Percentiles rank a stretch among this genome's conserved stretches.
phyloP scores from a whole-genome alignment of 139 green algal genomes.

The Chlamydomonas incerta region DNA sequence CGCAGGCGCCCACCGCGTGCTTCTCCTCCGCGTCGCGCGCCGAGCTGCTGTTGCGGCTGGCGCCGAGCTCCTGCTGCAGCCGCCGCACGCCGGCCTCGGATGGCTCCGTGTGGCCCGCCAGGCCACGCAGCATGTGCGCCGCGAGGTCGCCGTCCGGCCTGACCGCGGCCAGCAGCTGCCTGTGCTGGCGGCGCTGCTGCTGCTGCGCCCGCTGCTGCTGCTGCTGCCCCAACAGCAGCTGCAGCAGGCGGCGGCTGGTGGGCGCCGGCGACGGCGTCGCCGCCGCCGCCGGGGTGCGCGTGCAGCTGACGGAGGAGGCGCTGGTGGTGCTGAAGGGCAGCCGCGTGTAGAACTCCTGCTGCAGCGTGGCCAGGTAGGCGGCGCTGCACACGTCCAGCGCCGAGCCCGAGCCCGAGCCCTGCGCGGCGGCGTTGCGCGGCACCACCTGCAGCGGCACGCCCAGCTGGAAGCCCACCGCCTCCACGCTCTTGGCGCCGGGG shows the following conservation, averaged over 20 bases:
- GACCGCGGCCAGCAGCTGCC: too few species aligned
- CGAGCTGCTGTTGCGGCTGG: too few species aligned
- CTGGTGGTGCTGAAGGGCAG: not conserved
- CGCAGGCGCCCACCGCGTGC: not conserved
- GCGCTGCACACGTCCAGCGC: not conserved
- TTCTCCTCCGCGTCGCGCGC: not conserved
- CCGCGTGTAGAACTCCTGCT: not conserved
- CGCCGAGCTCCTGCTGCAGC: too few species aligned
- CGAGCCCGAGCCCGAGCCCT: too few species aligned
- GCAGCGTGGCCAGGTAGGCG: not conserved
- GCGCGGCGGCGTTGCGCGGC: not conserved
- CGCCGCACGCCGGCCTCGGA: too few species aligned
- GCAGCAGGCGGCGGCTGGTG: not conserved
- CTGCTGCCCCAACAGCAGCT: not conserved
- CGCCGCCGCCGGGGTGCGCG: not conserved
- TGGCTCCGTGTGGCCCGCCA: too few species aligned
- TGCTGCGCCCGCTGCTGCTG: too few species aligned
- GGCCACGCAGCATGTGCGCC: too few species aligned
- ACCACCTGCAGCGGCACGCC: slow-evolving; percentile 1
- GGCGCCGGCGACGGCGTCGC: not conserved
- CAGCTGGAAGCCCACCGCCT: not conserved
- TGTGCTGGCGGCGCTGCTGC: too few species aligned
- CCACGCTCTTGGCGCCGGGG: not conserved
- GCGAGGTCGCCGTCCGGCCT: too few species aligned
- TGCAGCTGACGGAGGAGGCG: not conserved